Conservation (phyloP, 495 filamentous ascomycete genomes). For the Penicillium bovifimosum region DNA sequence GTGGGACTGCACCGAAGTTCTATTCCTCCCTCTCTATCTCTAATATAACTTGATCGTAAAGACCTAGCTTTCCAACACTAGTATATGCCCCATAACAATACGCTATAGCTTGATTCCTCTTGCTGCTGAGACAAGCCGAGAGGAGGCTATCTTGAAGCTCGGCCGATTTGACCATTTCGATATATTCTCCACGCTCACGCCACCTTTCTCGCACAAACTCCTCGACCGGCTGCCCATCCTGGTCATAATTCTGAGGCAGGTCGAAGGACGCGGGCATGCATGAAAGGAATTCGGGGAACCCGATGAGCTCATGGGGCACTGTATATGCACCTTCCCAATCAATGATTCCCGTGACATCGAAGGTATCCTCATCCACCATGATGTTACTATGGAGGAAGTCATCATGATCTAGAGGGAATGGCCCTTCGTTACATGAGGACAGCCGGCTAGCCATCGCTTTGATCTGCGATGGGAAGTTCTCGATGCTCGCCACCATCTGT, state of each 20-base stretch:
- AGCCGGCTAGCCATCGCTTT: constrained; percentile 5
- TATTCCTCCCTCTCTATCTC: neutral
- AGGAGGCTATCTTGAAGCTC: constrained; percentile 6
- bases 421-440: neutral
- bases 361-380: constrained; percentile 24
- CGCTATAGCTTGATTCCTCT: constrained; percentile 3
- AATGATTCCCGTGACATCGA: constrained; percentile 25
- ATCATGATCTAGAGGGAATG: constrained; percentile 18
- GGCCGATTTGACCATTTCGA: constrained; percentile 5
- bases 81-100: constrained; percentile 8
- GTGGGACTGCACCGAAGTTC: no score
- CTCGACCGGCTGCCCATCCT: neutral
- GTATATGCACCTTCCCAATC: constrained; percentile 33
- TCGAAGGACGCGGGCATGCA: neutral
- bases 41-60: neutral
- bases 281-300: constrained; percentile 1
- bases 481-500: neutral
- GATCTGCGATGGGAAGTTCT: constrained; percentile 6
- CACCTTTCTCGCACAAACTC: neutral
- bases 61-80: constrained; percentile 4
- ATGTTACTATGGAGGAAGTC: constrained; percentile 34
- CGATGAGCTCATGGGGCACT: constrained; percentile 19
- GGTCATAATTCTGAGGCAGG: neutral
- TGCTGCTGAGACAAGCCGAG: constrained; percentile 1
- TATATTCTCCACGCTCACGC: constrained; percentile 4